Percentiles rank a stretch among this genome's conserved stretches.
Evolutionary conservation across 768 basidiomycete species (phyloP).

Genomic region (Suillus decipiens): DNA sequence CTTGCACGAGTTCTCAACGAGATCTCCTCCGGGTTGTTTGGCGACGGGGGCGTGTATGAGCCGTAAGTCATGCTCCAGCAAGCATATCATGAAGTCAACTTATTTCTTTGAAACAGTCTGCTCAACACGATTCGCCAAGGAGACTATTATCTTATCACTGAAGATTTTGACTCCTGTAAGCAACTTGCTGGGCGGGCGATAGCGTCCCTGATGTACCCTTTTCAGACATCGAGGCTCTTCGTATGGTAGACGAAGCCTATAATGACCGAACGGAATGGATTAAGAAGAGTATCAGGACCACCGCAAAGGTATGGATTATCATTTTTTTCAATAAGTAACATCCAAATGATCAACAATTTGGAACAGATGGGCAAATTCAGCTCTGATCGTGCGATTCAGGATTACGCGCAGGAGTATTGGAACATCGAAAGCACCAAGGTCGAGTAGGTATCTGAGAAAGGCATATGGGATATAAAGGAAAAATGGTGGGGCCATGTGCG

Average conservation of each 20-base stretch:
- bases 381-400: slow-evolving; percentile 88
- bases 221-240: slow-evolving; percentile 76
- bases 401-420: slow-evolving; percentile 90
- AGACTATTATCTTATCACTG: slow-evolving; percentile 81
- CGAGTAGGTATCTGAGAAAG: slow-evolving; percentile 17
- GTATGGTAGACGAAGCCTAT: slow-evolving; percentile 89
- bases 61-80: slow-evolving; percentile 54
- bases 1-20: slow-evolving; percentile 78
- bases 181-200: slow-evolving; percentile 10
- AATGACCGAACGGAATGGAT: slow-evolving; percentile 84
- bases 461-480: slow-evolving; percentile 4
- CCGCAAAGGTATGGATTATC: slow-evolving; percentile 56
- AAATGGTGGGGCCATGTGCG: neutral
- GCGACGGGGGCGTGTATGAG: slow-evolving; percentile 79
- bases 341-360: slow-evolving; percentile 12
- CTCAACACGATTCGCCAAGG: slow-evolving; percentile 75
- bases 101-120: slow-evolving; percentile 41
- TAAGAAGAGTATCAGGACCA: slow-evolving; percentile 86
- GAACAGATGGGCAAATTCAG: slow-evolving; percentile 94
- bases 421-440: slow-evolving; percentile 59
- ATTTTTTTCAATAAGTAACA: neutral
- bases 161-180: slow-evolving; percentile 94
- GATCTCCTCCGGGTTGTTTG: slow-evolving; percentile 79
- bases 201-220: neutral
- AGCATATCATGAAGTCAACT: slow-evolving; percentile 21